A percentile compares a stretch with the other conserved stretches of the same genome.
Conservation (phyloP, 352 stramenopile genomes). For the Pythium rhizo-oryzae region DNA sequence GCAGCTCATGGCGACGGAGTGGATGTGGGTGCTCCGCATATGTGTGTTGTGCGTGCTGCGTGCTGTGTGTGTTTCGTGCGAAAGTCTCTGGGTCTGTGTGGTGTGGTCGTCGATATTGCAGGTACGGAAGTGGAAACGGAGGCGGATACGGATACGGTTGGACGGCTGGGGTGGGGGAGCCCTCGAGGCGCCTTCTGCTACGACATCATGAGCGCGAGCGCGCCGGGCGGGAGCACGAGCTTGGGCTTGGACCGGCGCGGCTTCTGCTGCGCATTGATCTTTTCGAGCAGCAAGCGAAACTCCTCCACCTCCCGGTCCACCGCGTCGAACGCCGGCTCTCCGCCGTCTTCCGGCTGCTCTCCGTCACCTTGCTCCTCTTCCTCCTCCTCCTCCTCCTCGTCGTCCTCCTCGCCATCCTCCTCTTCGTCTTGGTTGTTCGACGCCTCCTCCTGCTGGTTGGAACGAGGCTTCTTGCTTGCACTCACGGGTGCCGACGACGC, state of each 20-base stretch:
- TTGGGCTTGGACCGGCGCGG: slow-evolving; percentile 57
- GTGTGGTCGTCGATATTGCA: no score
- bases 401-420: slow-evolving; percentile 5
- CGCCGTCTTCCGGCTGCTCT: slow-evolving; percentile 26
- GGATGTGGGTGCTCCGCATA: no score
- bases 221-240: slow-evolving; percentile 67
- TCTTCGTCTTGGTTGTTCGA: slow-evolving; percentile 12
- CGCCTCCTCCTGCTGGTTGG: slow-evolving; percentile 10
- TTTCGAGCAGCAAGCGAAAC: slow-evolving; percentile 70
- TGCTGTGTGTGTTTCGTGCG: slow-evolving; percentile 3
- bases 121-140: background rate
- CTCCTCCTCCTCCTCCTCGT: slow-evolving; percentile 1
- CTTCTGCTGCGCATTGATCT: slow-evolving; percentile 67
- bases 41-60: background rate
- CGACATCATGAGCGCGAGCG: slow-evolving; percentile 33
- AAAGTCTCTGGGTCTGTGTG: slow-evolving; percentile 2
- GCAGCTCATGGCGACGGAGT: slow-evolving; percentile 6
- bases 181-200: background rate
- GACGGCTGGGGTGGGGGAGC: no score
- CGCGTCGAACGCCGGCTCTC: slow-evolving; percentile 43
- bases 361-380: slow-evolving; percentile 2
- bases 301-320: slow-evolving; percentile 80
- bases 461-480: slow-evolving; percentile 12
- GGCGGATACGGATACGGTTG: background rate
- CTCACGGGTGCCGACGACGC: slow-evolving; percentile 10